Percentiles rank a stretch among this genome's conserved stretches.
Conservation (phyloP, 1,284 basidiomycete species). For the Cryptococcus sp. region DNA sequence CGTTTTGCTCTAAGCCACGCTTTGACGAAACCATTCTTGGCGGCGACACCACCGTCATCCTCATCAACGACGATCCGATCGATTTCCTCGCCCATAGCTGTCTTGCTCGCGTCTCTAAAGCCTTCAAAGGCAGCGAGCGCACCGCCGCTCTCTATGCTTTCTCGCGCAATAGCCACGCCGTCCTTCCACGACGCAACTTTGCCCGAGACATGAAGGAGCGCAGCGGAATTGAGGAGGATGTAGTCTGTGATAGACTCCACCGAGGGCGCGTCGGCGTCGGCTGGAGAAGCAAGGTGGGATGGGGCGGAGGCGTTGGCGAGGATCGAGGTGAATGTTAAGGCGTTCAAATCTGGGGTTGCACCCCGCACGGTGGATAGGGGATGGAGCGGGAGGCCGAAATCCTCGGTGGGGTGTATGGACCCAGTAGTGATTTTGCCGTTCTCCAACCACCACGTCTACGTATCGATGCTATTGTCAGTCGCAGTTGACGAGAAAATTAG, state of each 20-base stretch:
- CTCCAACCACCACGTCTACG: slow-evolving; percentile 57
- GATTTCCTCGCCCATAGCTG: slow-evolving; percentile 50
- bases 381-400: slow-evolving; percentile 74
- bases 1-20: slow-evolving; percentile 41
- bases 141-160: slow-evolving; percentile 70
- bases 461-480: slow-evolving; percentile 2
- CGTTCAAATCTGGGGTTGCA: slow-evolving; percentile 70
- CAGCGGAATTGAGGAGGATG: slow-evolving; percentile 81
- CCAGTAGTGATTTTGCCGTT: slow-evolving; percentile 52
- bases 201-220: slow-evolving; percentile 77
- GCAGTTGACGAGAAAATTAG: background rate
- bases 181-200: slow-evolving; percentile 68
- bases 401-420: slow-evolving; percentile 53
- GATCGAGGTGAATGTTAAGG: slow-evolving; percentile 55
- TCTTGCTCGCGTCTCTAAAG: slow-evolving; percentile 56
- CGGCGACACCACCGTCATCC: slow-evolving; percentile 54
- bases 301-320: slow-evolving; percentile 45
- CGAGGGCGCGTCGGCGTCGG: slow-evolving; percentile 55
- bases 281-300: slow-evolving; percentile 47
- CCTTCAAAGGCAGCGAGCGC: slow-evolving; percentile 71
- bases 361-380: slow-evolving; percentile 71
- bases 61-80: slow-evolving; percentile 34
- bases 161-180: slow-evolving; percentile 70
- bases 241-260: slow-evolving; percentile 72
- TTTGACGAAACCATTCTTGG: slow-evolving; percentile 52